Conservation (phyloP, 179 eudicot species). For the Patellifolia procumbens region DNA sequence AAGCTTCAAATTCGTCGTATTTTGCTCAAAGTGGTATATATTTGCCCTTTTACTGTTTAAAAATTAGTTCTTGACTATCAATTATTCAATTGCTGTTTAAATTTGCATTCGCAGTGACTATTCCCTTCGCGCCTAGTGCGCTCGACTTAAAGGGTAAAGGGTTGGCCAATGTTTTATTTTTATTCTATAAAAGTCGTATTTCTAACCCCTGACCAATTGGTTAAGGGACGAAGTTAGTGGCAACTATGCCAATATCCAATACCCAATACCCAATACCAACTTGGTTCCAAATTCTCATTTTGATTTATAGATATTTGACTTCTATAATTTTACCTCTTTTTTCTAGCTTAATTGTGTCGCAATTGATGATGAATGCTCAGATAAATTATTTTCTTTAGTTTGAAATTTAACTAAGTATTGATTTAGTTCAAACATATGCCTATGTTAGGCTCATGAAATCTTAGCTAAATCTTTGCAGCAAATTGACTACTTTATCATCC, state of each 20-base stretch:
- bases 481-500: conserved; percentile 2
- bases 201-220: too few relatives aligned
- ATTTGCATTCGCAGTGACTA: too few relatives aligned
- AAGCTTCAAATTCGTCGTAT: conserved; percentile 86
- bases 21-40: conserved; percentile 94
- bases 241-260: too few relatives aligned
- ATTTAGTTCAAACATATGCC: not conserved
- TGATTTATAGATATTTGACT: conserved; percentile 16
- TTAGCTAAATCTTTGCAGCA: not conserved
- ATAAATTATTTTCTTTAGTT: not conserved
- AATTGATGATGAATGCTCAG: conserved; percentile 14
- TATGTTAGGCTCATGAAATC: not conserved
- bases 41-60: not conserved
- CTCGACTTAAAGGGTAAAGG: too few relatives aligned
- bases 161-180: too few relatives aligned
- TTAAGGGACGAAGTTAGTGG: too few relatives aligned
- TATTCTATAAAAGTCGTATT: too few relatives aligned
- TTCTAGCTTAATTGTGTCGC: not conserved
- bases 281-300: not conserved
- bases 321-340: not conserved
- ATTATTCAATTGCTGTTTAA: not conserved
- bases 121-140: too few relatives aligned
- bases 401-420: not conserved
- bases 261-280: not conserved
- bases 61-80: conserved; percentile 2